Percentiles rank a stretch among this genome's conserved stretches.
phyloP scores from a whole-genome alignment of 208 protist species.

The Crithidia acanthocephali region DNA sequence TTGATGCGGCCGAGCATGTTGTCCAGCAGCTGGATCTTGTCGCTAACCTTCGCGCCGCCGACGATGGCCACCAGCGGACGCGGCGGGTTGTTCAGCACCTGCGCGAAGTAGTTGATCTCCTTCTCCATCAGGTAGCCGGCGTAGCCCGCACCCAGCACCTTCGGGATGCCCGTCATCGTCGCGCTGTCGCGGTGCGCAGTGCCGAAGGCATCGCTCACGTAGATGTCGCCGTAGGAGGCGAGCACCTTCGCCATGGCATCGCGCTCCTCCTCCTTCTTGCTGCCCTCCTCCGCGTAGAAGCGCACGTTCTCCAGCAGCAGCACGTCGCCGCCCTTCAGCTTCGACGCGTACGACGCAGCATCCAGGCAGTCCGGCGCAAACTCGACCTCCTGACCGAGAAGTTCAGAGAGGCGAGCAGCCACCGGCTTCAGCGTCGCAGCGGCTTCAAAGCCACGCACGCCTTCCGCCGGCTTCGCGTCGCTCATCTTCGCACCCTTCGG shows the following conservation, averaged over 20 bases:
- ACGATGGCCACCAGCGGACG: slow-evolving; percentile 97
- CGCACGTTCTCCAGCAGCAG: slow-evolving; percentile 99
- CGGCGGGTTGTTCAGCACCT: slow-evolving; percentile 84
- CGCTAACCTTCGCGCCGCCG: slow-evolving; percentile 97
- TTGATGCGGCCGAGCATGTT: slow-evolving; percentile 98
- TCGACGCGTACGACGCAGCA: slow-evolving; percentile 28
- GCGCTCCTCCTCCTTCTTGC: slow-evolving; percentile 87
- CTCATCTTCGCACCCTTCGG: slow-evolving; percentile 94
- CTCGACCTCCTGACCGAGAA: slow-evolving; percentile 76
- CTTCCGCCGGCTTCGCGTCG: slow-evolving; percentile 54
- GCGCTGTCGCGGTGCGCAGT: slow-evolving; percentile 98
- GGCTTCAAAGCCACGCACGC: slow-evolving; percentile 75
- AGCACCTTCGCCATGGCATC: slow-evolving; percentile 94
- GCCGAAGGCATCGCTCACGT: slow-evolving; percentile 99
- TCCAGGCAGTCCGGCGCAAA: slow-evolving; percentile 79
- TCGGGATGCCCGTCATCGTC: slow-evolving; percentile 89
- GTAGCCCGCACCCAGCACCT: slow-evolving; percentile 84
- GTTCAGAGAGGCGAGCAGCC: slow-evolving; percentile 80
- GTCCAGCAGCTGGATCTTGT: slow-evolving; percentile 99
- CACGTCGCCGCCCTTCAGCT: slow-evolving; percentile 80
- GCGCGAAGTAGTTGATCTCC: slow-evolving; percentile 98
- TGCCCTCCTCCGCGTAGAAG: slow-evolving; percentile 98
- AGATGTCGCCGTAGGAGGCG: slow-evolving; percentile 96
- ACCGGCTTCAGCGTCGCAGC: slow-evolving; percentile 92
- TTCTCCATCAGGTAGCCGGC: slow-evolving; percentile 99